These are phyloP conservation scores for Russula olivacea DNA, from an alignment of 768 basidiomycete species.

Conservation along the genomic window DNA sequence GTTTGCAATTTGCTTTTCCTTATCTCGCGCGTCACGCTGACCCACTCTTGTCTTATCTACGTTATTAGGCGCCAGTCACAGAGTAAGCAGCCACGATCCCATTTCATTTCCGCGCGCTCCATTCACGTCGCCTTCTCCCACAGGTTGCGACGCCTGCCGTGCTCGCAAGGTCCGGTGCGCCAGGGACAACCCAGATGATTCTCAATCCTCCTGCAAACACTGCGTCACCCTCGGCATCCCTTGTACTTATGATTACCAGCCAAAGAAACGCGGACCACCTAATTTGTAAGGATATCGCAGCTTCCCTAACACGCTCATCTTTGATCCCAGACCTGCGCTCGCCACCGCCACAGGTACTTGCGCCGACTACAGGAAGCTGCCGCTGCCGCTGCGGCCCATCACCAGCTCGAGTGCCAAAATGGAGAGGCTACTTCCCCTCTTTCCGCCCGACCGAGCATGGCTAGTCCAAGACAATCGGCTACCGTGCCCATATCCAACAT, in stretches of 20 bases:
- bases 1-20: conserved; percentile 30
- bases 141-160: conserved; percentile 83
- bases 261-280: conserved; percentile 89
- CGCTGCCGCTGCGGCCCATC: conserved; percentile 48
- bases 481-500: conserved; percentile 12
- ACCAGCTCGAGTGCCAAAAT: conserved; percentile 38
- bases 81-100: conserved; percentile 49
- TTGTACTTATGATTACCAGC: conserved; percentile 89
- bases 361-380: conserved; percentile 71
- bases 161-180: conserved; percentile 84
- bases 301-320: background rate
- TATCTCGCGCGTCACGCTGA: conserved; percentile 31
- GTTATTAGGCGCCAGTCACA: conserved; percentile 77
- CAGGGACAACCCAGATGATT: conserved; percentile 70
- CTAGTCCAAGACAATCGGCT: conserved; percentile 14
- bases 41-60: conserved; percentile 31
- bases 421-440: conserved; percentile 20
- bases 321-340: background rate
- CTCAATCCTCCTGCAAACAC: conserved; percentile 79
- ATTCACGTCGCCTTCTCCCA: conserved; percentile 24
- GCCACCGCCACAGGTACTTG: conserved; percentile 50
- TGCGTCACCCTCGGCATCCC: conserved; percentile 75
- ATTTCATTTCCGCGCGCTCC: conserved; percentile 24
- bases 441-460: conserved; percentile 16
- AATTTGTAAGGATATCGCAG: conserved; percentile 61